phyloP scores from a whole-genome alignment of 306 rosid genomes.

The Medicago truncatula region DNA sequence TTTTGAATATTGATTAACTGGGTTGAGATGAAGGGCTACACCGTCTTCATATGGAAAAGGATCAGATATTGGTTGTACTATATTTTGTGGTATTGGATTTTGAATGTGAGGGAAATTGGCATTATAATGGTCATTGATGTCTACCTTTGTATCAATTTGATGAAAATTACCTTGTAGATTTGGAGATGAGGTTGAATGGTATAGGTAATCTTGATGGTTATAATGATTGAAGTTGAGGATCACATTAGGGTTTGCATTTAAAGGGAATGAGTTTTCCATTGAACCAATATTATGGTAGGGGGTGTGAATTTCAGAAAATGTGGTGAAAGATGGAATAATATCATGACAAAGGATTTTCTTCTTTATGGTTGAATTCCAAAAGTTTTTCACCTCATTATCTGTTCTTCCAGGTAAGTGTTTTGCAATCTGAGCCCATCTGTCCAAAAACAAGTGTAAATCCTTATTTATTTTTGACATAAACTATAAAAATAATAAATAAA shows the following conservation, averaged over 20 bases:
- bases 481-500: no score
- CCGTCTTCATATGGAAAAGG: conserved; percentile 45
- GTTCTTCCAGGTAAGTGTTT: conserved; percentile 97
- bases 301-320: conserved; percentile 59
- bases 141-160: conserved; percentile 49
- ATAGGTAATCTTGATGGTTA: conserved; percentile 45
- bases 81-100: conserved; percentile 44
- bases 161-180: conserved; percentile 46
- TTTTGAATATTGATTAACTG: conserved; percentile 46
- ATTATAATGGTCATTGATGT: conserved; percentile 34
- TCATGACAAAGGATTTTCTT: conserved; percentile 77
- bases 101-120: conserved; percentile 49
- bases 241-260: conserved; percentile 51
- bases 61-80: conserved; percentile 31
- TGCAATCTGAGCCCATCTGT: conserved; percentile 97
- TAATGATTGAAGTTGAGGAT: conserved; percentile 47
- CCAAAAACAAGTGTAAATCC: background rate
- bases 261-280: conserved; percentile 56
- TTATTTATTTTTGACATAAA: no score
- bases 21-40: conserved; percentile 42
- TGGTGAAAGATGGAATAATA: conserved; percentile 49
- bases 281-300: conserved; percentile 27
- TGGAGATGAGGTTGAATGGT: conserved; percentile 61
- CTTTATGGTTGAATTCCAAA: conserved; percentile 97
- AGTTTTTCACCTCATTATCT: conserved; percentile 96